A percentile compares a stretch with the other conserved stretches of the same genome.
These are phyloP conservation scores for Debaryomyces sp. DNA, from an alignment of 1,139 yeast genomes.

Conservation along the genomic window DNA sequence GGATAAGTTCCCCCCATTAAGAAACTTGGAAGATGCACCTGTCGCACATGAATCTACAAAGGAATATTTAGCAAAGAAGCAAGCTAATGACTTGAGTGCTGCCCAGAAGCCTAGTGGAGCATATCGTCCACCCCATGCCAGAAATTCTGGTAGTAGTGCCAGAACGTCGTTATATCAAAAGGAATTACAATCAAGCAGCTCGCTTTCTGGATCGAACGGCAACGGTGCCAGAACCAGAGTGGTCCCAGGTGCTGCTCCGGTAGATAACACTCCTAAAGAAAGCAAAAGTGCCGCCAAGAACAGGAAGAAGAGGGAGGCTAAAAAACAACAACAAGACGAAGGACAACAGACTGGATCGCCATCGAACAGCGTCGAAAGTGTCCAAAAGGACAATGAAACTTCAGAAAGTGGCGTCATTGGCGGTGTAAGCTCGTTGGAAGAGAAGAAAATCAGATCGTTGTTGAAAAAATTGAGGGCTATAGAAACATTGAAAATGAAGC, in stretches of 20 bases:
- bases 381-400: constrained; percentile 19
- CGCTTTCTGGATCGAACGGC: constrained; percentile 24
- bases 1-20: constrained; percentile 60
- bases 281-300: constrained; percentile 73
- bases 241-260: constrained; percentile 48
- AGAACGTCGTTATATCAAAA: constrained; percentile 57
- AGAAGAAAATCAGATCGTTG: constrained; percentile 87
- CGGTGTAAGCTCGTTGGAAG: constrained; percentile 73
- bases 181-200: constrained; percentile 44
- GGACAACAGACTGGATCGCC: constrained; percentile 17
- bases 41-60: constrained; percentile 69
- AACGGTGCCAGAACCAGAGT: constrained; percentile 30
- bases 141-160: constrained; percentile 51
- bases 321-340: constrained; percentile 41
- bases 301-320: constrained; percentile 77
- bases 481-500: constrained; percentile 83
- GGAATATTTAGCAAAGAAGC: constrained; percentile 53
- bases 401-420: constrained; percentile 47
- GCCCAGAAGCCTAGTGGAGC: constrained; percentile 74
- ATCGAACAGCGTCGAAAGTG: constrained; percentile 21
- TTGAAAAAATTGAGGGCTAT: constrained; percentile 93
- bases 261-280: constrained; percentile 40
- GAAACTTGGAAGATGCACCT: constrained; percentile 59
- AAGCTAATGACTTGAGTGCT: constrained; percentile 39
- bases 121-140: constrained; percentile 94